Evolutionary conservation across 75 land plant genomes (phyloP).

Genomic region (Pseudotsuga menziesii): DNA sequence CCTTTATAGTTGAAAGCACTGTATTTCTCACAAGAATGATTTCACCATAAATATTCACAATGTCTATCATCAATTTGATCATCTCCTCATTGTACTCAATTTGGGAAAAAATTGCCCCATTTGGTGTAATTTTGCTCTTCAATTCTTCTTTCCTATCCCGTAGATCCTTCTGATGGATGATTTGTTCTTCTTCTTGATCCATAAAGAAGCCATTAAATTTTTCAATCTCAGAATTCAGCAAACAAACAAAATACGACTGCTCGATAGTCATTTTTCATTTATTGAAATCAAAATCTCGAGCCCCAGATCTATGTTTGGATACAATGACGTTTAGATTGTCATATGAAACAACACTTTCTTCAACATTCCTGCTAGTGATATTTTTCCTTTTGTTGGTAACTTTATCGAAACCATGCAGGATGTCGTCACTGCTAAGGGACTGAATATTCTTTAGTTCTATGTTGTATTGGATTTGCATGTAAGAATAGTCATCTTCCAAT

Average conservation of each 20-base stretch:
- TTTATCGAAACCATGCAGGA: too few relatives aligned
- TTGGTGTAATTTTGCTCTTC: conserved; percentile 21
- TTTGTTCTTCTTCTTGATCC: conserved; percentile 46
- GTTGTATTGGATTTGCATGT: too few relatives aligned
- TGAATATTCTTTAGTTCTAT: too few relatives aligned
- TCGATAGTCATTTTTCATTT: not conserved
- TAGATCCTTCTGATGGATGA: conserved; percentile 50
- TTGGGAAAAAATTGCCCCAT: conserved; percentile 25
- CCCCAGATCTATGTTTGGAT: too few relatives aligned
- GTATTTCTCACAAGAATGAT: conserved; percentile 49
- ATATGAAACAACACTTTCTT: too few relatives aligned
- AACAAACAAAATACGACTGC: conserved; percentile 27
- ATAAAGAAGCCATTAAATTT: conserved; percentile 45
- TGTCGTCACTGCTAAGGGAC: too few relatives aligned
- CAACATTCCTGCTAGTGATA: too few relatives aligned
- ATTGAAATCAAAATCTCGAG: too few relatives aligned
- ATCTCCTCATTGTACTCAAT: conserved; percentile 28
- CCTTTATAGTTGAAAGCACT: conserved; percentile 46
- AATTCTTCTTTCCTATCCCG: conserved; percentile 49
- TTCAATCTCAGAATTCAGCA: conserved; percentile 30
- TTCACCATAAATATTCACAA: too few relatives aligned
- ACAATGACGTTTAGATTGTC: too few relatives aligned
- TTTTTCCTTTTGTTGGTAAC: too few relatives aligned
- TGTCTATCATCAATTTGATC: conserved; percentile 30
- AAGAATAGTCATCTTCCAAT: too few relatives aligned